Evolutionary conservation across 140 eudicot species (phyloP), one percentile per base, ranked within the genome.

Genomic region (Senecio squalidus): DNA sequence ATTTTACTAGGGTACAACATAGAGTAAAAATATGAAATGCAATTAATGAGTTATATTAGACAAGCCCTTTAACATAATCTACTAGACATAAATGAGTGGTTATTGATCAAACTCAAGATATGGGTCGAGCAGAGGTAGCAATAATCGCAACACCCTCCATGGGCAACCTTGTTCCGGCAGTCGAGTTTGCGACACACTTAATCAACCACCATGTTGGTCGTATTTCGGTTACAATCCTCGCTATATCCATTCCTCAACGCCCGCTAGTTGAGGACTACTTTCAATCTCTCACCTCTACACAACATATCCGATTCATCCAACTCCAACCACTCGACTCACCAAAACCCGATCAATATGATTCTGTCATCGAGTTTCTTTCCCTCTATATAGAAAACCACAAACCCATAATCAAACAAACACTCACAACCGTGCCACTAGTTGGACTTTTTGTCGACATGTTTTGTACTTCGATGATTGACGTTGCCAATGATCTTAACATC

Each of bases 131-230:
- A 41, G 23, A 72, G 14, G 64, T 77, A 2, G 75, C 68, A 7
- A 55, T 77, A 36, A 77, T 77, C 47, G 69, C 82, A 47, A 20
- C 78, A 1, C 78, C 82, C 5, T 1, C n/a, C 11, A 39, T 77
- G 62, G 82, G 75, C 50, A 72, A 77, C 68, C 74, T 77, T n/a
- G 55, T 77, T 15, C 82, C 78, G 2, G 72, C 64, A 25, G 55
- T 71, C 4, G 82, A 77, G 54, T 77, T 77, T 18, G 82, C 78
- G 9, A 66, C 59, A 51, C 75, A 41, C 75, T 45, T 77, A 31
- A 67, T 58, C 65, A 60, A 39, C 49, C 65, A 70, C 24, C 62
- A 61, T 17, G 53, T n/a, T 26, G 14, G 30, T 6, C 55, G 23
- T 33, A 40, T 77, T 20, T 28, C 72, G 26, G 72, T 67, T 68